Percentiles rank a stretch among this genome's conserved stretches.
Evolutionary conservation across 179 eudicot genomes (phyloP).

Genomic region (Corrigiola litoralis): DNA sequence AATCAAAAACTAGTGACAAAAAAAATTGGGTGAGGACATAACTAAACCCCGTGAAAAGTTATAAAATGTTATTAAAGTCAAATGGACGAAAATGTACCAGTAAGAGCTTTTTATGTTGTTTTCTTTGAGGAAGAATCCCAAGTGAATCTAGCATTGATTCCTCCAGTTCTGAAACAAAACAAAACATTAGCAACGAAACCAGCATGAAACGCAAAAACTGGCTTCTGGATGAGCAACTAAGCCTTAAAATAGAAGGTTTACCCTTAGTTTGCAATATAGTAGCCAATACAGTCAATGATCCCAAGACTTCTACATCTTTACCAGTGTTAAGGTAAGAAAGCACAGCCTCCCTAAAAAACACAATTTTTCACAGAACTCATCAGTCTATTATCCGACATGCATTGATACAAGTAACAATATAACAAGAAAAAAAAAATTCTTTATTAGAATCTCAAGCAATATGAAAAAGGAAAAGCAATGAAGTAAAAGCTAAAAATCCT

Average conservation of each 20-base stretch:
- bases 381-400: background rate
- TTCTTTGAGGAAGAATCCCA: slow-evolving; percentile 91
- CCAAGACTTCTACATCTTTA: slow-evolving; percentile 65
- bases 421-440: background rate
- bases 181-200: slow-evolving; percentile 14
- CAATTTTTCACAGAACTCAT: slow-evolving; percentile 12
- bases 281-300: slow-evolving; percentile 79
- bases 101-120: slow-evolving; percentile 88
- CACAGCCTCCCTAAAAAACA: slow-evolving; percentile 61
- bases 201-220: slow-evolving; percentile 11
- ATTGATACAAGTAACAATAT: background rate
- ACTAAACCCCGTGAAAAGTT: background rate
- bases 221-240: too few species aligned
- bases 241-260: slow-evolving; percentile 17
- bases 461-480: background rate
- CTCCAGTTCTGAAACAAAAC: slow-evolving; percentile 60
- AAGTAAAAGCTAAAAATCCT: background rate
- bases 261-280: slow-evolving; percentile 92
- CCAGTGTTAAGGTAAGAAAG: slow-evolving; percentile 68
- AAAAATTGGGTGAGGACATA: too few species aligned
- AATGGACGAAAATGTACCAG: slow-evolving; percentile 47
- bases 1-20: too few species aligned
- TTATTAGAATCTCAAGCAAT: background rate
- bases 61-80: background rate
- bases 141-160: slow-evolving; percentile 91